These are phyloP conservation scores for Diaporthe nobilis DNA, from an alignment of 2,329 filamentous ascomycete species.

Conservation along the genomic window DNA sequence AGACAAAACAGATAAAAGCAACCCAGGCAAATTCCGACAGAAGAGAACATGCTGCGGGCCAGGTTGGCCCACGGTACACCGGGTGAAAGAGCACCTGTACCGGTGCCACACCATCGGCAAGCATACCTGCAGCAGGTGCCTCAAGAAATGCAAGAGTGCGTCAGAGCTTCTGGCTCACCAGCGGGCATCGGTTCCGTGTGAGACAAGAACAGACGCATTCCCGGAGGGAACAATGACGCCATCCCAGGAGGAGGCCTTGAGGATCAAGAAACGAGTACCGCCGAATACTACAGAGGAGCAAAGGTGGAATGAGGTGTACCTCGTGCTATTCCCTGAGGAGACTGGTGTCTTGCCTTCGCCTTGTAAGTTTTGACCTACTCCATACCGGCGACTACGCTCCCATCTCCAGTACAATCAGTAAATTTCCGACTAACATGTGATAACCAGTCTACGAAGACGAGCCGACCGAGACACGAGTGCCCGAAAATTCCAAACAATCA, in stretches of 20 bases:
- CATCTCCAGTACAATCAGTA: neutral
- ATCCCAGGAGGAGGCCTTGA: constrained; percentile 38
- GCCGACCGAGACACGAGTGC: neutral
- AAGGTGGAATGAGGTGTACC: constrained; percentile 41
- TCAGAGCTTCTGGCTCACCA: constrained; percentile 41
- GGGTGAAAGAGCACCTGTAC: constrained; percentile 43
- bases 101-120: constrained; percentile 43
- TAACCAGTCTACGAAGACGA: constrained; percentile 40
- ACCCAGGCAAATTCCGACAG: constrained; percentile 41
- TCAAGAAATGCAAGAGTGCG: constrained; percentile 41
- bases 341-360: constrained; percentile 37
- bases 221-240: constrained; percentile 42
- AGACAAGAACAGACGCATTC: constrained; percentile 41
- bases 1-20: constrained; percentile 37
- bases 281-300: constrained; percentile 42
- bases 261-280: constrained; percentile 41
- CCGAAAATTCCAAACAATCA: neutral
- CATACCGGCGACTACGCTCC: too few species aligned
- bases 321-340: constrained; percentile 38
- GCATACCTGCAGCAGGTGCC: constrained; percentile 42
- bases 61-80: constrained; percentile 42
- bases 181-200: constrained; percentile 39
- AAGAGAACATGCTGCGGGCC: constrained; percentile 43
- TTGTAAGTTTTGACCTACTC: constrained; percentile 28
- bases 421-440: neutral